Conservation (phyloP, 768 basidiomycete species). For the Amanita fuliginea region DNA sequence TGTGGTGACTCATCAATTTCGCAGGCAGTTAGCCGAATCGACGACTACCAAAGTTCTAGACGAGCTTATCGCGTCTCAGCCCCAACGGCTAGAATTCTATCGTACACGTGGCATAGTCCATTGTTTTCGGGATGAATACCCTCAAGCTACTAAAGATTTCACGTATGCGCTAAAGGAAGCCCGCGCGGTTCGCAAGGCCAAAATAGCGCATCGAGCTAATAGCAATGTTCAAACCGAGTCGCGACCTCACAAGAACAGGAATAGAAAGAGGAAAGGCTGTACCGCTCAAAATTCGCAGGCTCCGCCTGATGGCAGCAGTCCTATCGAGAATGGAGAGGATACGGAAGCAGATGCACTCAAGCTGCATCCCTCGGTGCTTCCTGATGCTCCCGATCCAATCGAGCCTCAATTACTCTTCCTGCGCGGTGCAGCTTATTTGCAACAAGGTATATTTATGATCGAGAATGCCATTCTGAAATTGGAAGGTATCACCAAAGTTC, state of each 20-base stretch:
- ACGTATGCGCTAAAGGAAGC: conserved; percentile 74
- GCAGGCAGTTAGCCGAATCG: conserved; percentile 76
- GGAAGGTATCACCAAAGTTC: conserved; percentile 54
- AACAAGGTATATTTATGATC: conserved; percentile 65
- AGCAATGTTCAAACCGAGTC: conserved; percentile 20
- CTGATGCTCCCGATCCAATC: conserved; percentile 77
- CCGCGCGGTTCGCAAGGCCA: conserved; percentile 57
- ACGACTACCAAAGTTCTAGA: conserved; percentile 73
- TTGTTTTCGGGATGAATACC: conserved; percentile 79
- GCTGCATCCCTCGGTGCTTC: conserved; percentile 63
- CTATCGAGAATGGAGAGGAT: conserved; percentile 34
- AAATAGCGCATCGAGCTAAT: conserved; percentile 38
- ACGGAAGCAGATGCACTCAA: conserved; percentile 39
- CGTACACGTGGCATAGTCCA: conserved; percentile 87
- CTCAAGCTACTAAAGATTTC: conserved; percentile 66
- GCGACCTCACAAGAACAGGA: conserved; percentile 22
- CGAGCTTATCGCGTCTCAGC: conserved; percentile 60
- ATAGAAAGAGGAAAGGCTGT: conserved; percentile 41
- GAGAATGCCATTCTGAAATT: conserved; percentile 62
- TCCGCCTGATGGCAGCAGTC: conserved; percentile 55
- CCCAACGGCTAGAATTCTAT: conserved; percentile 74
- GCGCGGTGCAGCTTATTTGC: conserved; percentile 74
- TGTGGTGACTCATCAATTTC: conserved; percentile 6
- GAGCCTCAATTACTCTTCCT: conserved; percentile 79
- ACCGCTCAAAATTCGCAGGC: conserved; percentile 47